These are phyloP conservation scores for Kluyveromyces sp. DNA, from an alignment of 1,139 yeast species.

Conservation along the genomic window DNA sequence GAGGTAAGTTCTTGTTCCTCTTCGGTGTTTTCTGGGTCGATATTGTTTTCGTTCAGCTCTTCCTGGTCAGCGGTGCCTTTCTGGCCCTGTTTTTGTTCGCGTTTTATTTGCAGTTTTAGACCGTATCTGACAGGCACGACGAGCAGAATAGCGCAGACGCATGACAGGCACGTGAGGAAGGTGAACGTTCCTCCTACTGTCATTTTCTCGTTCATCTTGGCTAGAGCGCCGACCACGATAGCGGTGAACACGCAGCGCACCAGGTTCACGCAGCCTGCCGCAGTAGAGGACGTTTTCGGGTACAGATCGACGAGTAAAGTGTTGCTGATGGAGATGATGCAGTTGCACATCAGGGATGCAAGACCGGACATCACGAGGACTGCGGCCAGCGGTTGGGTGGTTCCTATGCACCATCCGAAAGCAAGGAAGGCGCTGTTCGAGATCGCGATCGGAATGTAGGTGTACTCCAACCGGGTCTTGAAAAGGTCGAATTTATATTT, in stretches of 20 bases:
- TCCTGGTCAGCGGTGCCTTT: constrained; percentile 7
- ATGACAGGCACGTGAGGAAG: constrained; percentile 41
- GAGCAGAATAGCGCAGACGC: constrained; percentile 17
- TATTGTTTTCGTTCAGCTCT: constrained; percentile 2
- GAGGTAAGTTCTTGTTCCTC: not conserved
- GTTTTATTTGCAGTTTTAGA: constrained; percentile 17
- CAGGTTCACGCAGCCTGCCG: constrained; percentile 51
- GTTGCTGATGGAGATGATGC: constrained; percentile 43
- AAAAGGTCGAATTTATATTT: constrained; percentile 38
- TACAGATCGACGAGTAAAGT: constrained; percentile 55
- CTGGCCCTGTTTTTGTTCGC: constrained; percentile 13
- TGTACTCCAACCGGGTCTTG: constrained; percentile 40
- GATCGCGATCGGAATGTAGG: constrained; percentile 34
- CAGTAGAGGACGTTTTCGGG: constrained; percentile 51
- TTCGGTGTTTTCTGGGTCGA: constrained; percentile 3
- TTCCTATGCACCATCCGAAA: constrained; percentile 67
- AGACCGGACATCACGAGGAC: constrained; percentile 50
- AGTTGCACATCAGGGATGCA: constrained; percentile 47
- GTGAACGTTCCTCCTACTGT: constrained; percentile 59
- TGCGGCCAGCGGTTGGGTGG: constrained; percentile 43
- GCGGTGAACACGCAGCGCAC: constrained; percentile 55
- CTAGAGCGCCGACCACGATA: constrained; percentile 52
- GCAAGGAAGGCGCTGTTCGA: constrained; percentile 39
- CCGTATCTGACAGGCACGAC: constrained; percentile 28
- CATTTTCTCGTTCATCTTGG: constrained; percentile 44